Evolutionary conservation across 495 filamentous ascomycete genomes (phyloP).

Genomic region (Thozetella sp.): DNA sequence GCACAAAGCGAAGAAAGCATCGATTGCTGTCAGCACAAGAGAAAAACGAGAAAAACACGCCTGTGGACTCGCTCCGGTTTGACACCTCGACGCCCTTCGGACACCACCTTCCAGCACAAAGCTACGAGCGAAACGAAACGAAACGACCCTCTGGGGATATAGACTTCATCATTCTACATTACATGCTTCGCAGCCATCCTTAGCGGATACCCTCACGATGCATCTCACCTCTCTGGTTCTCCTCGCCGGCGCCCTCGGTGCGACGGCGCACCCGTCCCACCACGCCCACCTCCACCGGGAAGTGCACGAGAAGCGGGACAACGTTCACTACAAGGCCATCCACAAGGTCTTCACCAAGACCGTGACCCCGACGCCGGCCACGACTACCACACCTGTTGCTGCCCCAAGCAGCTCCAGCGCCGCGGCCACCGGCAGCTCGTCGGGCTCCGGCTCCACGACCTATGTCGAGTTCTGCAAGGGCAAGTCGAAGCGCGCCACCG

Average conservation of each 20-base stretch:
- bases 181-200: too few relatives aligned
- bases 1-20: constrained; percentile 7
- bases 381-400: constrained; percentile 3
- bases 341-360: constrained; percentile 12
- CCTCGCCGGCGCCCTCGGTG: constrained; percentile 25
- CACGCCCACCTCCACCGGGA: constrained; percentile 31
- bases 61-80: background rate
- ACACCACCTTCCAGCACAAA: background rate
- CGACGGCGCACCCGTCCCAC: constrained; percentile 27
- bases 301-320: constrained; percentile 18
- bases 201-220: constrained; percentile 17
- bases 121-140: constrained; percentile 7
- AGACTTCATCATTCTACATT: too few relatives aligned
- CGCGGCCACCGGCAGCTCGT: constrained; percentile 3
- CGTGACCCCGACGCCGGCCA: constrained; percentile 7
- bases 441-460: constrained; percentile 1
- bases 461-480: background rate
- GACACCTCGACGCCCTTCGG: constrained; percentile 3
- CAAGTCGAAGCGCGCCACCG: constrained; percentile 34
- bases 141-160: constrained; percentile 6
- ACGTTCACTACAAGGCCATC: constrained; percentile 20
- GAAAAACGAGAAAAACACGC: background rate
- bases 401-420: constrained; percentile 1
- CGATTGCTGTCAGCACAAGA: constrained; percentile 13
- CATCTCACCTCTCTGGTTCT: constrained; percentile 25